These are phyloP conservation scores for Purpureocillium takamizusanense DNA, from an alignment of 2,329 filamentous ascomycete species.

Conservation along the genomic window DNA sequence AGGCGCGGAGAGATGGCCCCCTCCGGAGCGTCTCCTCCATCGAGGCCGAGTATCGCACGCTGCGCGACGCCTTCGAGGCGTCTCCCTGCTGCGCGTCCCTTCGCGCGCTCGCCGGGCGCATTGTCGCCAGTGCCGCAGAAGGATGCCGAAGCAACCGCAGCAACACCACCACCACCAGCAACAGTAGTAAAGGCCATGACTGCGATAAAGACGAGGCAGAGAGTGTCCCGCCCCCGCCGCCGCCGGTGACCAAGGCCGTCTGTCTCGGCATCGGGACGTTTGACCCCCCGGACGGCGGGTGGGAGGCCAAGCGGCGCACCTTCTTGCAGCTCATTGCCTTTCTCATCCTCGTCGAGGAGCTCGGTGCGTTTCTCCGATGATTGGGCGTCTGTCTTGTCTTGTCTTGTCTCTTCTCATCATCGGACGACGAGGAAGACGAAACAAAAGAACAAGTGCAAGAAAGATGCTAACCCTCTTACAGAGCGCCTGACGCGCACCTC, in stretches of 20 bases:
- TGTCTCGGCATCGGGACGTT: slow-evolving; percentile 49
- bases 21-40: slow-evolving; percentile 16
- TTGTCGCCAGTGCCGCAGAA: slow-evolving; percentile 1
- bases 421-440: no score
- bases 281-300: slow-evolving; percentile 37
- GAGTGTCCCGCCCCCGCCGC: no score
- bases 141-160: no score
- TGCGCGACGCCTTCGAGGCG: slow-evolving; percentile 17
- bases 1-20: slow-evolving; percentile 4
- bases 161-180: no score
- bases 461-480: slow-evolving; percentile 7
- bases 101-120: slow-evolving; percentile 15
- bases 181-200: no score
- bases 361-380: slow-evolving; percentile 24
- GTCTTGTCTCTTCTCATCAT: no score
- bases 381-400: no score
- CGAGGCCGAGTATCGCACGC: slow-evolving; percentile 16
- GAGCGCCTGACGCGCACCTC: slow-evolving; percentile 5
- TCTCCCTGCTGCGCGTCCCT: slow-evolving; percentile 21
- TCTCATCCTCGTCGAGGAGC: slow-evolving; percentile 31
- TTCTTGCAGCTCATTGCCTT: slow-evolving; percentile 47
- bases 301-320: slow-evolving; percentile 34
- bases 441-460: no score
- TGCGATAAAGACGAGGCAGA: no score
- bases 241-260: slow-evolving; percentile 31